phyloP scores from a whole-genome alignment of 2,329 filamentous ascomycete genomes.

The Colletotrichum navitas region DNA sequence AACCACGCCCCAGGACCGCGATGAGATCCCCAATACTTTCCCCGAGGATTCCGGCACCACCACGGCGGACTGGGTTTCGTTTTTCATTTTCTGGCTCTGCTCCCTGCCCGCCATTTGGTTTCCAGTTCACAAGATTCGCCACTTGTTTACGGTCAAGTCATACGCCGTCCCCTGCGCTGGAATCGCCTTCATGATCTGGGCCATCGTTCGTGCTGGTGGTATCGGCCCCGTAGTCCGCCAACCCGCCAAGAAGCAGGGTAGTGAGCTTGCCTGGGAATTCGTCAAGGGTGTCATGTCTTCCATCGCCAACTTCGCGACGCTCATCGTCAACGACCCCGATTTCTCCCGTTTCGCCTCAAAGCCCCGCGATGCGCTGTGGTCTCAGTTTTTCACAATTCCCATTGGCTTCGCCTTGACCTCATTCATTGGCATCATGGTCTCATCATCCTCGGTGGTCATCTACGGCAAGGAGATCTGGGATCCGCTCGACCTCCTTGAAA shows the following conservation, averaged over 20 bases:
- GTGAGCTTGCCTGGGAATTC: constrained; percentile 82
- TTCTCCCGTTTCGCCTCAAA: constrained; percentile 86
- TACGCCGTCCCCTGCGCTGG: constrained; percentile 87
- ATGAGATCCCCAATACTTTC: constrained; percentile 76
- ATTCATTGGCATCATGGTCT: constrained; percentile 86
- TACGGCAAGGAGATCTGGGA: constrained; percentile 78
- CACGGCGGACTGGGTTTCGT: constrained; percentile 82
- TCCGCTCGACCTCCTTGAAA: constrained; percentile 74
- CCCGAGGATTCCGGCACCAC: constrained; percentile 74
- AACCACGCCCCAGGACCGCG: constrained; percentile 53
- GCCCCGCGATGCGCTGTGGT: constrained; percentile 82
- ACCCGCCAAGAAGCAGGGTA: constrained; percentile 72
- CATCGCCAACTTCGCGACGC: constrained; percentile 90
- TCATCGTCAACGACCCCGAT: constrained; percentile 87
- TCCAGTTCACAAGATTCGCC: constrained; percentile 87
- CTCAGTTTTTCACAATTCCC: constrained; percentile 82
- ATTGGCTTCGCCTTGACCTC: constrained; percentile 81
- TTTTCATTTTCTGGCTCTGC: constrained; percentile 87
- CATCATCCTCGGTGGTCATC: constrained; percentile 77
- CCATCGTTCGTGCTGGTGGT: constrained; percentile 83
- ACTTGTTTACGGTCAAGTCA: constrained; percentile 92
- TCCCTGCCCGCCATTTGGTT: constrained; percentile 90
- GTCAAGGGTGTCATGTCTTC: constrained; percentile 89
- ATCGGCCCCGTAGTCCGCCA: constrained; percentile 86
- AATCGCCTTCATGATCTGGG: constrained; percentile 89